These are phyloP conservation scores for Stephania cephalantha DNA, from an alignment of 164 flowering plant species.

Conservation along the genomic window DNA sequence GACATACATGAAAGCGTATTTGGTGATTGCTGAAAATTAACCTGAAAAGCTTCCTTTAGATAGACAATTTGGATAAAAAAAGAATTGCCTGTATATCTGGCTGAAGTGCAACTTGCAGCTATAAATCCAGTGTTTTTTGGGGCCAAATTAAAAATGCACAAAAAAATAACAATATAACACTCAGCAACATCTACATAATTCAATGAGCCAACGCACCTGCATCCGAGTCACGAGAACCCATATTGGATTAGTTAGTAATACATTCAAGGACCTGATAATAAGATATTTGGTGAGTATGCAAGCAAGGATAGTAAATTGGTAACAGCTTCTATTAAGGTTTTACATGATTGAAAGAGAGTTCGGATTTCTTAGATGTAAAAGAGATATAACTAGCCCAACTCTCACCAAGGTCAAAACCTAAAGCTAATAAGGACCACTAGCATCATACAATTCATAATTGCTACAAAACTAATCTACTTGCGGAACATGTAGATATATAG, in stretches of 20 bases:
- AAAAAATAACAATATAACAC: neutral
- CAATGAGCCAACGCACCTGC: slow-evolving; percentile 45
- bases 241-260: slow-evolving; percentile 69
- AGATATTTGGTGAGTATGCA: neutral
- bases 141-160: neutral
- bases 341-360: neutral
- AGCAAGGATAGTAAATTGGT: neutral
- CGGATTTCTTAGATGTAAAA: too few relatives aligned
- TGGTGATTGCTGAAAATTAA: neutral
- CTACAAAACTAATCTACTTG: neutral
- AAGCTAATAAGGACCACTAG: neutral
- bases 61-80: neutral
- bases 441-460: neutral
- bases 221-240: slow-evolving; percentile 91
- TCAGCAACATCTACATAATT: neutral
- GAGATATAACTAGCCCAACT: neutral
- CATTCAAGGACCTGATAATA: slow-evolving; percentile 59
- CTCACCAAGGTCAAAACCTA: neutral
- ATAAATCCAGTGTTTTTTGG: too few relatives aligned
- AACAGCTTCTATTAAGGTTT: neutral
- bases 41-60: neutral
- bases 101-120: too few relatives aligned
- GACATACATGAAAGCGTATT: neutral
- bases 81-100: too few relatives aligned
- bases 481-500: neutral